Evolutionary conservation across 164 flowering plant species (phyloP).

Genomic region (Nelumbo lutea): DNA sequence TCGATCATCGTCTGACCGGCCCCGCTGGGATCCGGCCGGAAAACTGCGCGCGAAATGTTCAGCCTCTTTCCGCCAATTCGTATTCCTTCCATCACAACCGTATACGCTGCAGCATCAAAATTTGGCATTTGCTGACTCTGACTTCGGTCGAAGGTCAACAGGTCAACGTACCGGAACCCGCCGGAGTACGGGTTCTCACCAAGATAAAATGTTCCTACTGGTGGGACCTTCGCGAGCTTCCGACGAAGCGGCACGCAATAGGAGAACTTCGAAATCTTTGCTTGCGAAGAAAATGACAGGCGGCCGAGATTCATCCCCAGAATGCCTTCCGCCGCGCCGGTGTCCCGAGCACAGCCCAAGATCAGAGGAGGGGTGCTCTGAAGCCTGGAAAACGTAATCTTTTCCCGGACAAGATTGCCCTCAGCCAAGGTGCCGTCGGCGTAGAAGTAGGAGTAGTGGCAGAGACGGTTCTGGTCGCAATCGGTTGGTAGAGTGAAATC

Average conservation of each 20-base stretch:
- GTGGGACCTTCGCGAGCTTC: background rate
- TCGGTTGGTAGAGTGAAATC: conserved; percentile 73
- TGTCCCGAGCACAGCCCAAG: conserved; percentile 53
- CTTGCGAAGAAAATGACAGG: conserved; percentile 61
- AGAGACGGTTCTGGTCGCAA: conserved; percentile 63
- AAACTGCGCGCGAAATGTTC: conserved; percentile 38
- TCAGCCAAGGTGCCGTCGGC: conserved; percentile 79
- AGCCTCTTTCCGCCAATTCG: conserved; percentile 40
- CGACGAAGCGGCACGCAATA: conserved; percentile 51
- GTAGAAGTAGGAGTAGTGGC: conserved; percentile 82
- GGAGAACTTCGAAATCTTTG: conserved; percentile 51
- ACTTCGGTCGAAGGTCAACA: conserved; percentile 29
- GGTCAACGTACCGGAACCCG: conserved; percentile 34
- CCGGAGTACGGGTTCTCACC: conserved; percentile 57
- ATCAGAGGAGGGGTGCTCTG: conserved; percentile 50
- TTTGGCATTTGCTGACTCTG: conserved; percentile 50
- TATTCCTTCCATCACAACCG: conserved; percentile 51
- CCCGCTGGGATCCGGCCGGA: conserved; percentile 57
- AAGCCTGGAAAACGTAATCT: conserved; percentile 36
- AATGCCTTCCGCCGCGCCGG: conserved; percentile 61
- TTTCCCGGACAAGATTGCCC: conserved; percentile 77
- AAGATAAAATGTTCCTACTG: conserved; percentile 48
- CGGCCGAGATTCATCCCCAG: conserved; percentile 78
- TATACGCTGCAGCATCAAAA: conserved; percentile 57
- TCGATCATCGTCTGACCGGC: conserved; percentile 77